Conservation (phyloP, 2,329 filamentous ascomycete genomes). For the Aspergillus eucalypticola region DNA sequence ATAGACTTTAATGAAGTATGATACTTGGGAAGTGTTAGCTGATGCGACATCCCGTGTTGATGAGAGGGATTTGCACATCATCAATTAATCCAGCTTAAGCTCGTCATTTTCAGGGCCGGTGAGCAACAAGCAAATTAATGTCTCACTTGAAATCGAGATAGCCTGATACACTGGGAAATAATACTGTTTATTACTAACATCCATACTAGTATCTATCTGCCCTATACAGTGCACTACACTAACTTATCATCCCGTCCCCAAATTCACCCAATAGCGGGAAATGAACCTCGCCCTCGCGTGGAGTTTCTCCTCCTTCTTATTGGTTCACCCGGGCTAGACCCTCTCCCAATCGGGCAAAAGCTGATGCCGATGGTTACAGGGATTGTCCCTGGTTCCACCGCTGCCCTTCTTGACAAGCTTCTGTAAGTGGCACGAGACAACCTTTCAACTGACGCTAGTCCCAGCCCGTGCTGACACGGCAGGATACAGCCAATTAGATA, state of each 20-base stretch:
- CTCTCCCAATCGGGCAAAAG: constrained; percentile 8
- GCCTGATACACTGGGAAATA: no score
- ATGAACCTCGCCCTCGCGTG: constrained; percentile 4
- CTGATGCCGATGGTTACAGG: constrained; percentile 8
- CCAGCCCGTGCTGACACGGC: constrained; percentile 23
- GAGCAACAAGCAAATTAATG: neutral
- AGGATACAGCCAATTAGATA: constrained; percentile 6
- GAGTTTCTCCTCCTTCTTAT: constrained; percentile 1
- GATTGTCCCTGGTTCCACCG: constrained; percentile 1
- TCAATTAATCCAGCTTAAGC: neutral
- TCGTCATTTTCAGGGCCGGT: neutral
- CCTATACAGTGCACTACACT: neutral
- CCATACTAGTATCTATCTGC: neutral
- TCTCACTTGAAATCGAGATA: neutral
- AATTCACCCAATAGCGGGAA: neutral
- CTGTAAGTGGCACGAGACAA: constrained; percentile 23
- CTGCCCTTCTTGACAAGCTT: constrained; percentile 20
- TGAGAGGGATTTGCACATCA: neutral
- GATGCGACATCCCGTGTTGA: no score
- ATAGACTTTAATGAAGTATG: no score
- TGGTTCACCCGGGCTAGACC: constrained; percentile 7
- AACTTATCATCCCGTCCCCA: neutral
- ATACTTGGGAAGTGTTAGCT: no score
- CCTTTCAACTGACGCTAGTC: constrained; percentile 19
- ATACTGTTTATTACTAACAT: no score